These are phyloP conservation scores for Podila epicladia DNA, from an alignment of 192 early-diverging fungal genomes.

Conservation along the genomic window DNA sequence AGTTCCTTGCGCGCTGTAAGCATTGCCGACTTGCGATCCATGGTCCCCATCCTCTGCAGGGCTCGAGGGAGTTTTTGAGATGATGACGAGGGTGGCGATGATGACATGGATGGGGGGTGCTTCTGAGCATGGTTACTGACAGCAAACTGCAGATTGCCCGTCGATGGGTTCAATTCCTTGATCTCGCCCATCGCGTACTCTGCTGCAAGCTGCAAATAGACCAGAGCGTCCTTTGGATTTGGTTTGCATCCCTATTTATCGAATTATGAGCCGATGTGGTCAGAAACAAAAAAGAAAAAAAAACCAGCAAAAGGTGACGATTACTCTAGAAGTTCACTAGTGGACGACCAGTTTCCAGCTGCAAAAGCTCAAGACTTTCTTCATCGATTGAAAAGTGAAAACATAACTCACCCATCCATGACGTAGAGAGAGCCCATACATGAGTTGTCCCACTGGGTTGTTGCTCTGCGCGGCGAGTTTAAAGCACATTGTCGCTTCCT, in stretches of 20 bases:
- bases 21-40: slow-evolving; percentile 40
- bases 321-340: too few relatives aligned
- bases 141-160: neutral
- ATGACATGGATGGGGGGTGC: neutral
- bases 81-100: slow-evolving; percentile 4
- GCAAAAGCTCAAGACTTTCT: neutral
- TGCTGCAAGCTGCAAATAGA: slow-evolving; percentile 78
- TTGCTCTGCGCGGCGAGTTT: slow-evolving; percentile 71
- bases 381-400: slow-evolving; percentile 2
- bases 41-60: slow-evolving; percentile 38
- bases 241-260: slow-evolving; percentile 65
- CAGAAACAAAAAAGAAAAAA: too few relatives aligned
- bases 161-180: slow-evolving; percentile 57
- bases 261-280: too few relatives aligned
- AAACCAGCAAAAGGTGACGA: too few relatives aligned
- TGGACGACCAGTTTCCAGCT: neutral
- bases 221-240: slow-evolving; percentile 74
- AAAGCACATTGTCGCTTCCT: slow-evolving; percentile 79
- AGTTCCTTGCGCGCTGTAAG: slow-evolving; percentile 68
- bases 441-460: slow-evolving; percentile 78
- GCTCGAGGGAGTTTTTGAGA: slow-evolving; percentile 4
- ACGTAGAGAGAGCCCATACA: slow-evolving; percentile 80
- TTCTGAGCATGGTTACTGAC: neutral
- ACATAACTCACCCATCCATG: slow-evolving; percentile 78
- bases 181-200: slow-evolving; percentile 70